Conservation (phyloP, 192 early-diverging fungal genomes). For the Backusella liffmaniae region DNA sequence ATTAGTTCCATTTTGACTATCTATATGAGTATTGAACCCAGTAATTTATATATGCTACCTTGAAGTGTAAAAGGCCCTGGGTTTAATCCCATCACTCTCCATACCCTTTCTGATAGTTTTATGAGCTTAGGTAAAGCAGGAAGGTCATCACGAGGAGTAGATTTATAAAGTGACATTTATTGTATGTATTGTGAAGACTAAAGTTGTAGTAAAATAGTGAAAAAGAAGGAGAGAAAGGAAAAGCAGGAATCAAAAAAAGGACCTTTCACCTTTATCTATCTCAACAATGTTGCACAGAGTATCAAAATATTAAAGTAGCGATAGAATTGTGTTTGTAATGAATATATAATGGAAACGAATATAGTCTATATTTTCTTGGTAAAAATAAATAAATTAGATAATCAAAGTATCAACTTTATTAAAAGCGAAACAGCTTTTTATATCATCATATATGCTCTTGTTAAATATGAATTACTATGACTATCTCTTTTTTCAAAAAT, state of each 20-base stretch:
- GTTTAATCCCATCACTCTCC: constrained; percentile 75
- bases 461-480: background rate
- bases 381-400: constrained; percentile 6
- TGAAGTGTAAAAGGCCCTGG: constrained; percentile 78
- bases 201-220: background rate
- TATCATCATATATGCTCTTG: background rate
- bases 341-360: background rate
- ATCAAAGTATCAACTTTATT: background rate
- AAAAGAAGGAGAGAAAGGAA: background rate
- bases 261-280: background rate
- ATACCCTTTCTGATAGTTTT: constrained; percentile 56
- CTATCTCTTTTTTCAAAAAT: background rate
- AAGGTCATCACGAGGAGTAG: constrained; percentile 28
- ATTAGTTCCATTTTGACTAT: background rate
- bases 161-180: background rate
- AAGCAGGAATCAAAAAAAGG: background rate
- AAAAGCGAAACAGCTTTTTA: background rate
- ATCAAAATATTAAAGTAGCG: background rate
- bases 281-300: background rate
- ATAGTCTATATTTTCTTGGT: constrained; percentile 23
- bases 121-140: constrained; percentile 50
- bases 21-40: background rate
- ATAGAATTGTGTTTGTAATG: background rate
- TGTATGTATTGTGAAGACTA: too few relatives aligned
- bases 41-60: constrained; percentile 36